A percentile compares a stretch with the other conserved stretches of the same genome.
phyloP scores from a whole-genome alignment of 2,329 filamentous ascomycete species.

The Aspergillus thermomutatus region DNA sequence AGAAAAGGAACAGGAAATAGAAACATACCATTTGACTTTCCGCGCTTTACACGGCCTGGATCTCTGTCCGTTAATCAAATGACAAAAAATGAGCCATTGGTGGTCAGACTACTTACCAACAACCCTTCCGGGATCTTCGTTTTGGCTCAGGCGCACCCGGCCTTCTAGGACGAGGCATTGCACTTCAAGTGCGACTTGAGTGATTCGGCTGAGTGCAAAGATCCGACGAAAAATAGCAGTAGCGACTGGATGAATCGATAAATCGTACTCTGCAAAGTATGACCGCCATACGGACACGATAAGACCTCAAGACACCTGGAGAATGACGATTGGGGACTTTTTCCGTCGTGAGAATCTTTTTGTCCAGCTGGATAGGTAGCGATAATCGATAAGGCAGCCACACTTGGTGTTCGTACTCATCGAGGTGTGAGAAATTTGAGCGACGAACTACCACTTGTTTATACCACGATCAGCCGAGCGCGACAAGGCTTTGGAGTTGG shows the following conservation, averaged over 20 bases:
- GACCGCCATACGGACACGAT: constrained; percentile 25
- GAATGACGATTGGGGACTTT: constrained; percentile 13
- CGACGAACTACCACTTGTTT: constrained; percentile 6
- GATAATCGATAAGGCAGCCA: constrained; percentile 36
- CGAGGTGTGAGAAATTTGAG: constrained; percentile 28
- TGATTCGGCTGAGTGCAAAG: constrained; percentile 13
- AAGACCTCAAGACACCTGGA: constrained; percentile 9
- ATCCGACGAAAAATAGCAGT: constrained; percentile 10
- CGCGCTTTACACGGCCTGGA: constrained; percentile 72
- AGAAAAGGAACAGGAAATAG: not conserved
- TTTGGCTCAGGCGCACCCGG: constrained; percentile 63
- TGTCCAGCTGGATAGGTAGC: constrained; percentile 33
- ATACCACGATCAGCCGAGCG: not conserved
- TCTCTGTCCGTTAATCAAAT: constrained; percentile 1
- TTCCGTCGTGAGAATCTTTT: constrained; percentile 26
- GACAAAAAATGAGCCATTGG: no score
- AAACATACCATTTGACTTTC: constrained; percentile 68
- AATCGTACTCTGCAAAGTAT: constrained; percentile 16
- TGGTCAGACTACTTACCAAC: constrained; percentile 58
- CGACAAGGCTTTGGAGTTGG: constrained; percentile 1
- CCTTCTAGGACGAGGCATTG: constrained; percentile 64
- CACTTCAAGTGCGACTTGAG: constrained; percentile 15
- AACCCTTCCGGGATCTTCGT: constrained; percentile 64
- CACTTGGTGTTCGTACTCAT: constrained; percentile 33
- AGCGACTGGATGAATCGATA: constrained; percentile 16